Evolutionary conservation across 257 asterid genomes (phyloP).

Genomic region (Knoxia roxburghii): DNA sequence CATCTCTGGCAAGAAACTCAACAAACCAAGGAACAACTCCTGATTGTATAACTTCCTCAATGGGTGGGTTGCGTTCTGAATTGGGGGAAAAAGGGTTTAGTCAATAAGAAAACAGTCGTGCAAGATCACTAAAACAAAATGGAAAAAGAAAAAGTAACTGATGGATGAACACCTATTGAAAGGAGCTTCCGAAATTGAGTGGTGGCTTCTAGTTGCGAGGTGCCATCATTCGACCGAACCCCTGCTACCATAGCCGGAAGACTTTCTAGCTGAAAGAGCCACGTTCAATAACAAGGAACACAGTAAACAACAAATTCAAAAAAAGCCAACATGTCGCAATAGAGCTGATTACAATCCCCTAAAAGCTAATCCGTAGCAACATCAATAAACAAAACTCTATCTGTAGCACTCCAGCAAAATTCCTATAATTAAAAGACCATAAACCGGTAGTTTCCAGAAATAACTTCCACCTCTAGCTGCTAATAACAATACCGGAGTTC

Average conservation of each 20-base stretch:
- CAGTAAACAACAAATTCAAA: background rate
- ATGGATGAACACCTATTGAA: slow-evolving; percentile 49
- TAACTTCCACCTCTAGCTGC: background rate
- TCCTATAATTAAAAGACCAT: background rate
- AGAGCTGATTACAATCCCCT: background rate
- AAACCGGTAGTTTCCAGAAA: too few relatives aligned
- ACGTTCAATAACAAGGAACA: slow-evolving; percentile 13
- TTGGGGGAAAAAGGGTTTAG: slow-evolving; percentile 4
- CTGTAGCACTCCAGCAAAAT: too few relatives aligned
- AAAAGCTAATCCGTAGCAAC: too few relatives aligned
- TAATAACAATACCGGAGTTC: background rate
- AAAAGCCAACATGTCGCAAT: background rate
- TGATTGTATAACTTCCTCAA: slow-evolving; percentile 85
- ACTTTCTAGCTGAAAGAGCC: slow-evolving; percentile 57
- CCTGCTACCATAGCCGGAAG: slow-evolving; percentile 77
- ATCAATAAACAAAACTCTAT: background rate
- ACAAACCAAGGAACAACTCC: slow-evolving; percentile 89
- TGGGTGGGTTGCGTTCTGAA: slow-evolving; percentile 84
- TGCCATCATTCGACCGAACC: slow-evolving; percentile 63
- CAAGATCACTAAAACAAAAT: background rate
- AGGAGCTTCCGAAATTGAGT: slow-evolving; percentile 94
- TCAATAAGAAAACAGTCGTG: slow-evolving; percentile 3
- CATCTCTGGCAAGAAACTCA: slow-evolving; percentile 79
- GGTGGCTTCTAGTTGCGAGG: slow-evolving; percentile 70
- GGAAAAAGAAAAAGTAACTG: background rate